Evolutionary conservation across 768 basidiomycete genomes (phyloP).

Genomic region (button mushroom (Agaricus bisporus)): DNA sequence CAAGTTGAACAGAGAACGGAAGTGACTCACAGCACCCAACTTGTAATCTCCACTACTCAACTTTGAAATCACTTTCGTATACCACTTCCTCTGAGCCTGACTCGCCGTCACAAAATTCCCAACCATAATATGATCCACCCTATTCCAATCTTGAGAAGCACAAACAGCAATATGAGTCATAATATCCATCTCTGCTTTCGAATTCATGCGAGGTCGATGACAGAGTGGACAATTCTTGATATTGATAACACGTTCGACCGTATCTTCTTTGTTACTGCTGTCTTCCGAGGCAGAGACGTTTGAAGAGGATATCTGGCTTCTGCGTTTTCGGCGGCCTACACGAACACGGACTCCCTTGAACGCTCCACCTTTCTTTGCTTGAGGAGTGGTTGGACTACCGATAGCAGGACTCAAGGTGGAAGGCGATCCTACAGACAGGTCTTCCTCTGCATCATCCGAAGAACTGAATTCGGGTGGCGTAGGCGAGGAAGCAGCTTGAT

Average conservation of each 20-base stretch:
- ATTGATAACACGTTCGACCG: conserved; percentile 86
- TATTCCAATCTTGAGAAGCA: conserved; percentile 88
- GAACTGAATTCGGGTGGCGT: conserved; percentile 12
- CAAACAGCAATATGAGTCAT: conserved; percentile 97
- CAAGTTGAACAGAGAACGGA: too few species aligned
- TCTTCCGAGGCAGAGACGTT: conserved; percentile 14
- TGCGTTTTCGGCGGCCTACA: conserved; percentile 9
- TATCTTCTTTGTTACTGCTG: conserved; percentile 17
- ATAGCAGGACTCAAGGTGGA: not conserved
- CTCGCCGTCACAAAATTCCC: conserved; percentile 91
- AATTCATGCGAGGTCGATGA: conserved; percentile 78
- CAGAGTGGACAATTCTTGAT: conserved; percentile 93
- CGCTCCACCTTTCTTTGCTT: conserved; percentile 12
- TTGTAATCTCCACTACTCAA: conserved; percentile 83
- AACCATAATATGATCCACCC: conserved; percentile 85
- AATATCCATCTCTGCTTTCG: conserved; percentile 90
- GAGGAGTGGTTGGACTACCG: not conserved
- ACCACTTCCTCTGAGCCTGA: conserved; percentile 97
- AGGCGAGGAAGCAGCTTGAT: conserved; percentile 18
- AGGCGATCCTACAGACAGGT: not conserved
- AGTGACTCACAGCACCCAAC: conserved; percentile 65
- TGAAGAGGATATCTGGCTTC: conserved; percentile 2
- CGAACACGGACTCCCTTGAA: conserved; percentile 14
- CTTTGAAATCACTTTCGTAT: conserved; percentile 84
- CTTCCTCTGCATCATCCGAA: conserved; percentile 16